A percentile compares a stretch with the other conserved stretches of the same genome.
phyloP scores from a whole-genome alignment of 225 moss, liverwort and hornwort genomes.

The Thuidium tamariscinum region DNA sequence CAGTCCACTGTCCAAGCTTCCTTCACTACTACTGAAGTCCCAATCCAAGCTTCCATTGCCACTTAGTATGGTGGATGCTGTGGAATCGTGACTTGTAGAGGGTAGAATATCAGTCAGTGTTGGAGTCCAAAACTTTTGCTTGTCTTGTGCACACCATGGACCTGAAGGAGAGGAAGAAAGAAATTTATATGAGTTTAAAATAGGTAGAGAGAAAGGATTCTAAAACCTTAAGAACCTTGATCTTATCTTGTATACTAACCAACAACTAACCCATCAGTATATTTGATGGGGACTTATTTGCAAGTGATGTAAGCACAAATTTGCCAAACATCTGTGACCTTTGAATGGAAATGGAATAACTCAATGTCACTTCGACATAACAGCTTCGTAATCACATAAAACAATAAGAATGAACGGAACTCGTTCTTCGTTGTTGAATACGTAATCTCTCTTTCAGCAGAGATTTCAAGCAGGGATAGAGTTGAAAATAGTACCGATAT shows the following conservation, averaged over 20 bases:
- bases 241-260: background rate
- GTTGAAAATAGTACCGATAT: slow-evolving; percentile 17
- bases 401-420: background rate
- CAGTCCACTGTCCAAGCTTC: background rate
- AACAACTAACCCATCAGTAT: background rate
- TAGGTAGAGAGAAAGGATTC: too few species aligned
- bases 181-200: background rate
- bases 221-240: background rate
- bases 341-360: background rate
- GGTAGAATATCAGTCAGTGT: background rate
- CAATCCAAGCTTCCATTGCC: background rate
- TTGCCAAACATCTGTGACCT: background rate
- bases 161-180: background rate
- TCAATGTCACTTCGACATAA: background rate
- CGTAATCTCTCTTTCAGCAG: background rate
- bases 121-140: slow-evolving; percentile 34
- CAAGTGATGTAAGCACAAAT: background rate
- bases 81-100: background rate
- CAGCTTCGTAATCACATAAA: background rate
- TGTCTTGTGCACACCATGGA: slow-evolving; percentile 32
- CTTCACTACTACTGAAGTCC: background rate
- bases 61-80: background rate
- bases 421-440: background rate
- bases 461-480: background rate
- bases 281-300: background rate